Evolutionary conservation across 2,329 filamentous ascomycete species (phyloP).

Genomic region (Colletotrichum lindemuthianum): DNA sequence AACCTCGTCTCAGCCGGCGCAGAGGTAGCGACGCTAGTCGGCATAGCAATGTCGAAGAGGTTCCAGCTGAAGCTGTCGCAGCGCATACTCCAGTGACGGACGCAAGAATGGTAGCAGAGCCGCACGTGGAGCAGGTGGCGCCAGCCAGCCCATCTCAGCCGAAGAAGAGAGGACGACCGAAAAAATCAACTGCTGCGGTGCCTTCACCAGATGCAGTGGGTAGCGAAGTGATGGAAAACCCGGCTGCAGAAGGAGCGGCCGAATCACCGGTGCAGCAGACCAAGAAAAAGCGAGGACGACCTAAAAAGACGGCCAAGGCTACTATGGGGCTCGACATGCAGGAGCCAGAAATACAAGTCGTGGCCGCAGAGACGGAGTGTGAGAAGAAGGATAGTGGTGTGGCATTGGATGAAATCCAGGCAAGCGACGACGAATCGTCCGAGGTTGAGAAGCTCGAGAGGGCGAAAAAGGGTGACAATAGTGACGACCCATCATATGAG

Average conservation of each 20-base stretch:
- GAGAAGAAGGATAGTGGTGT: background rate
- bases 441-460: background rate
- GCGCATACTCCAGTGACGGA: conserved; percentile 11
- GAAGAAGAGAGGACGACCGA: conserved; percentile 37
- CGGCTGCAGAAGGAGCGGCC: conserved; percentile 3
- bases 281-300: conserved; percentile 48
- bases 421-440: no score
- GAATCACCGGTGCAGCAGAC: conserved; percentile 16
- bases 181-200: conserved; percentile 13
- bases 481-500: conserved; percentile 1
- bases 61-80: background rate
- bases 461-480: no score
- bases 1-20: conserved; percentile 33
- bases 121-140: background rate
- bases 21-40: conserved; percentile 29
- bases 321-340: conserved; percentile 19
- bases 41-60: conserved; percentile 14
- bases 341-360: conserved; percentile 6
- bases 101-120: conserved; percentile 1
- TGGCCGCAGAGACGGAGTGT: background rate
- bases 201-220: background rate
- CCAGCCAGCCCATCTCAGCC: conserved; percentile 1
- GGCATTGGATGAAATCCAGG: background rate
- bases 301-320: conserved; percentile 48
- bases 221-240: background rate